Conservation (phyloP, 257 asterid species). For the Leptodermis oblonga region DNA sequence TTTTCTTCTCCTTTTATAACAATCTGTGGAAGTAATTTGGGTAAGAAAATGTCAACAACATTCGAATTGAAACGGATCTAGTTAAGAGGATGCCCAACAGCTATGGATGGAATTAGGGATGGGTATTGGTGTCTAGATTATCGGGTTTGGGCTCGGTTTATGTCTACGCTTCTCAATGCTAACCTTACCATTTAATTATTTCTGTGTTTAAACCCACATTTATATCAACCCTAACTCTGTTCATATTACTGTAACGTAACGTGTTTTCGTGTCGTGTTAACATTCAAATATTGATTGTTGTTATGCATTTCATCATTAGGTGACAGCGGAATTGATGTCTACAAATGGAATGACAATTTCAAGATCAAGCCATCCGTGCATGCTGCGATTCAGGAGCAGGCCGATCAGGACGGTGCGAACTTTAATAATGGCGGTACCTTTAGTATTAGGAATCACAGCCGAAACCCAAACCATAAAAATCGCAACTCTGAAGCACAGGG, state of each 20-base stretch:
- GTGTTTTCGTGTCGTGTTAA: neutral
- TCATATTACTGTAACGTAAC: neutral
- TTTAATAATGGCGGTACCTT: slow-evolving; percentile 52
- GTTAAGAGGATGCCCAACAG: too few species aligned
- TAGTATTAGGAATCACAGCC: slow-evolving; percentile 46
- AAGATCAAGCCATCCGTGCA: slow-evolving; percentile 63
- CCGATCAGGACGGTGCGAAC: slow-evolving; percentile 61
- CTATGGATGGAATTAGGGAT: too few species aligned
- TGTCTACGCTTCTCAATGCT: too few species aligned
- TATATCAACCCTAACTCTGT: too few species aligned
- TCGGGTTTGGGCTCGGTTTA: too few species aligned
- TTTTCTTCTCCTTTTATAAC: neutral
- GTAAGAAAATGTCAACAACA: too few species aligned
- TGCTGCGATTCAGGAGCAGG: slow-evolving; percentile 64
- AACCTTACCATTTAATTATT: too few species aligned
- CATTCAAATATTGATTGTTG: too few species aligned
- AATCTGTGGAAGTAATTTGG: neutral
- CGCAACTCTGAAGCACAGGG: slow-evolving; percentile 58
- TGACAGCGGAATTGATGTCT: slow-evolving; percentile 56
- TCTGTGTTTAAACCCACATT: too few species aligned
- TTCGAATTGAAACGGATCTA: too few species aligned
- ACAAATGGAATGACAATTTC: slow-evolving; percentile 35
- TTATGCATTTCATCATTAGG: slow-evolving; percentile 31
- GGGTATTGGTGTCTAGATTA: too few species aligned
- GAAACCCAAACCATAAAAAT: slow-evolving; percentile 56